These are phyloP conservation scores for Umbilicus rupestris DNA, from an alignment of 164 flowering plant genomes.

Conservation along the genomic window DNA sequence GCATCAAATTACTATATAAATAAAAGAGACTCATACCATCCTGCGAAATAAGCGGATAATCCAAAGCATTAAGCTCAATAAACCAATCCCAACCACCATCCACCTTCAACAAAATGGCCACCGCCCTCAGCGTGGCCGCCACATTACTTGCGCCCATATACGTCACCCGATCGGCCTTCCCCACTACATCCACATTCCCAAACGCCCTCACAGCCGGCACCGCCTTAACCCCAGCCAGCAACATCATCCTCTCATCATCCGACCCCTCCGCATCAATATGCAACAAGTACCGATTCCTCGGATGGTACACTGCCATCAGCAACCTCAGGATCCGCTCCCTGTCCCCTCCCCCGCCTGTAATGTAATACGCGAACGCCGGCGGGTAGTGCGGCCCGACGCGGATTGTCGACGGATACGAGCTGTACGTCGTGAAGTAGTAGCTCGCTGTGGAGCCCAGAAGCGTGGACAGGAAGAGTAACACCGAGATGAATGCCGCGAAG, in stretches of 20 bases:
- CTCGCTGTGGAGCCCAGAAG: not conserved
- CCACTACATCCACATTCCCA: constrained; percentile 23
- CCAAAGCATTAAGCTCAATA: constrained; percentile 22
- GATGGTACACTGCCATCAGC: constrained; percentile 24
- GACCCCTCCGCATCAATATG: constrained; percentile 21
- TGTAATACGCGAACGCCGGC: constrained; percentile 24
- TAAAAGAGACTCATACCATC: constrained; percentile 18
- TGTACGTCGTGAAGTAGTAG: not conserved
- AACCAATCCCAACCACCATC: constrained; percentile 27
- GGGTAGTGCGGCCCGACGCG: constrained; percentile 8
- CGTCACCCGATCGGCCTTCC: constrained; percentile 17
- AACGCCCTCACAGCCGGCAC: constrained; percentile 12
- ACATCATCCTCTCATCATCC: constrained; percentile 14
- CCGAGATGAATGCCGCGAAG: constrained; percentile 2
- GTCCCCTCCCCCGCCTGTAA: constrained; percentile 21
- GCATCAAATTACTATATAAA: too few species aligned
- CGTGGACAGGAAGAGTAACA: not conserved
- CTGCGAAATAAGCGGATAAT: constrained; percentile 27
- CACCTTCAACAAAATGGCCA: constrained; percentile 19
- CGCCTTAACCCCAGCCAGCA: constrained; percentile 9
- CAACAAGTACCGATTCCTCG: constrained; percentile 23
- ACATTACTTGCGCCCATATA: constrained; percentile 19
- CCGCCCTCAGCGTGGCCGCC: constrained; percentile 22
- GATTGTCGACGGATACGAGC: not conserved
- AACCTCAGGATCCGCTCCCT: constrained; percentile 18